Evolutionary conservation across 257 asterid species (phyloP).

Genomic region (Echites panduratus): DNA sequence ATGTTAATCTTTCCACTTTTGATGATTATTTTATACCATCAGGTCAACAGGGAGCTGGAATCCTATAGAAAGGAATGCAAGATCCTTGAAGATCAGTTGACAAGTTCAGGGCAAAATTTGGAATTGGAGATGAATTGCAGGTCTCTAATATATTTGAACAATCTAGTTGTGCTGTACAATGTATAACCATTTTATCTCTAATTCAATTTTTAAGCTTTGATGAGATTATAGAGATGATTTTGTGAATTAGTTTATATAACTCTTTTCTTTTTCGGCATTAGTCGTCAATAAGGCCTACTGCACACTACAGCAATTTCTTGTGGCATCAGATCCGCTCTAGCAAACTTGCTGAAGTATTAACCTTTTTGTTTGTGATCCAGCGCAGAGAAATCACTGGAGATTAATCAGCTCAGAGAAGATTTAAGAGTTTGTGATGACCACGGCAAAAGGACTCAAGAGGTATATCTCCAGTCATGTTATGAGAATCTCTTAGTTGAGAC

Average conservation of each 20-base stretch:
- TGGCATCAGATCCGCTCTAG: not conserved
- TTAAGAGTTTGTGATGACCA: constrained; percentile 35
- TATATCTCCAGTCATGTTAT: constrained; percentile 18
- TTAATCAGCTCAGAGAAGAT: constrained; percentile 37
- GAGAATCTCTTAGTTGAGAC: not conserved
- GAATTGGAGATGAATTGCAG: constrained; percentile 39
- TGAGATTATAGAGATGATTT: not conserved
- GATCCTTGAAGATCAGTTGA: constrained; percentile 36
- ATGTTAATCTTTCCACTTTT: constrained; percentile 4
- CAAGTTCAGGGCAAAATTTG: constrained; percentile 27
- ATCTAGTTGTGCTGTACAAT: constrained; percentile 7
- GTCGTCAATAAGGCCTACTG: not conserved
- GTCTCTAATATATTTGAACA: constrained; percentile 27
- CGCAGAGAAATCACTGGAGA: constrained; percentile 34
- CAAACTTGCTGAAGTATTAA: not conserved
- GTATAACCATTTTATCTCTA: not conserved
- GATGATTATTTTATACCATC: constrained; percentile 18
- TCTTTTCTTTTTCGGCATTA: not conserved
- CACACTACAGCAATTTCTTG: not conserved
- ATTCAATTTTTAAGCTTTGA: not conserved
- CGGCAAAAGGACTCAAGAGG: constrained; percentile 42
- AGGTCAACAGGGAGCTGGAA: constrained; percentile 60
- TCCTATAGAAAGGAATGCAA: constrained; percentile 41
- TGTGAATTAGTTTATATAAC: not conserved
- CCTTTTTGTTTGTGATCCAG: constrained; percentile 29